Conservation (phyloP, 805 yeast species). For the Isabelozyma heimii region DNA sequence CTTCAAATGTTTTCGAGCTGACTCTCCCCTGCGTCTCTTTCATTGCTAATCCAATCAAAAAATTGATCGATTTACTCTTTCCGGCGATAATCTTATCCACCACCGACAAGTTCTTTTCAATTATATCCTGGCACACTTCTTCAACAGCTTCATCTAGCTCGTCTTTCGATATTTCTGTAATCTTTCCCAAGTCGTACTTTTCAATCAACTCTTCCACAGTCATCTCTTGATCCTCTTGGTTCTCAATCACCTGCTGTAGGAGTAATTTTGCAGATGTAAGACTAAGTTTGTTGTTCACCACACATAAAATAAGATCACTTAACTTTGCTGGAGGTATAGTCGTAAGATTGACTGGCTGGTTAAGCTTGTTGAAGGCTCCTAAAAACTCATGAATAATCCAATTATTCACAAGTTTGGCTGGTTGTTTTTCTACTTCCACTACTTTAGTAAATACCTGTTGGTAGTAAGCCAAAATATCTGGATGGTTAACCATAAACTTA, state of each 20-base stretch:
- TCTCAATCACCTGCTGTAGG: slow-evolving; percentile 57
- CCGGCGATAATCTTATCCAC: slow-evolving; percentile 57
- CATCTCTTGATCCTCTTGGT: slow-evolving; percentile 32
- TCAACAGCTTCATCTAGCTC: slow-evolving; percentile 32
- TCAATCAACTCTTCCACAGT: slow-evolving; percentile 47
- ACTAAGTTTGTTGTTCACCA: slow-evolving; percentile 50
- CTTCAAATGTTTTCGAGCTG: slow-evolving; percentile 27
- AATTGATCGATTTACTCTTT: slow-evolving; percentile 68
- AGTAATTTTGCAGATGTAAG: slow-evolving; percentile 66
- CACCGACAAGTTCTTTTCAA: slow-evolving; percentile 48
- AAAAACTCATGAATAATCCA: slow-evolving; percentile 83
- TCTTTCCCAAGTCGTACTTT: slow-evolving; percentile 47
- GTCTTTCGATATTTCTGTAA: slow-evolving; percentile 23
- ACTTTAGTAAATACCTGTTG: slow-evolving; percentile 31
- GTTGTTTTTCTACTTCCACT: slow-evolving; percentile 14
- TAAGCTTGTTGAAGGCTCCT: slow-evolving; percentile 61
- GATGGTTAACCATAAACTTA: slow-evolving; percentile 55
- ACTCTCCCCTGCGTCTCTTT: slow-evolving; percentile 67
- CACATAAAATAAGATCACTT: slow-evolving; percentile 52
- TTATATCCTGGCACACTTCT: slow-evolving; percentile 45
- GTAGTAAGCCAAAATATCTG: slow-evolving; percentile 52
- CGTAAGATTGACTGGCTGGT: slow-evolving; percentile 26
- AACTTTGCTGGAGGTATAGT: slow-evolving; percentile 41
- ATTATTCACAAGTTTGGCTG: slow-evolving; percentile 51
- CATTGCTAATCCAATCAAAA: slow-evolving; percentile 83